Evolutionary conservation across 768 basidiomycete species (phyloP).

Genomic region (Lactarius evosmus): DNA sequence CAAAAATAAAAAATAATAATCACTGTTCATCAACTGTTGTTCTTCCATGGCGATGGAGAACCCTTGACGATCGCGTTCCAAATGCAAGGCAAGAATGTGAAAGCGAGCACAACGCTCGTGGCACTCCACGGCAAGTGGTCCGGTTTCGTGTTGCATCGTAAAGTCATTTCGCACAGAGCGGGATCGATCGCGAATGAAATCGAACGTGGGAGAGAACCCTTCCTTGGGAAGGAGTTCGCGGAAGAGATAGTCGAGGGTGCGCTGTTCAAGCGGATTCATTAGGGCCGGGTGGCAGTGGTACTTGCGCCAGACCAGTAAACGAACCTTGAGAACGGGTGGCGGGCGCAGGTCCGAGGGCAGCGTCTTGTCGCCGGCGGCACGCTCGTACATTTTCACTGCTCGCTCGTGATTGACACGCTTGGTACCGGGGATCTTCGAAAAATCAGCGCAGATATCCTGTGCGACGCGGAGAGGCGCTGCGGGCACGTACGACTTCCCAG

Average conservation of each 20-base stretch:
- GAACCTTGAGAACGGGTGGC: constrained; percentile 74
- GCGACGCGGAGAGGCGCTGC: constrained; percentile 7
- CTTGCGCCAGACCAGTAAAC: constrained; percentile 11
- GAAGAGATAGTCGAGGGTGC: constrained; percentile 91
- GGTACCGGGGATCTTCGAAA: constrained; percentile 69
- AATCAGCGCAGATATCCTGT: constrained; percentile 36
- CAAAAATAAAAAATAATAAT: constrained; percentile 14
- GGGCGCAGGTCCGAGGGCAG: constrained; percentile 91
- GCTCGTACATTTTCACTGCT: constrained; percentile 94
- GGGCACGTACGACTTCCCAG: constrained; percentile 72
- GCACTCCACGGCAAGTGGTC: constrained; percentile 76
- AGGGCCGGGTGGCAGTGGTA: neutral
- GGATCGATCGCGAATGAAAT: constrained; percentile 90
- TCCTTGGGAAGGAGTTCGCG: constrained; percentile 68
- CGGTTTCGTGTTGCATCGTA: constrained; percentile 84
- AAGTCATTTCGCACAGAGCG: constrained; percentile 91
- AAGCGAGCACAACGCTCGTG: constrained; percentile 93
- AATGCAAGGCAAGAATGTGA: constrained; percentile 81
- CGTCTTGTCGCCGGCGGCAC: constrained; percentile 89
- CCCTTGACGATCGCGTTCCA: constrained; percentile 49
- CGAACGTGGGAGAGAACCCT: constrained; percentile 67
- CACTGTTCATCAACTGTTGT: constrained; percentile 90
- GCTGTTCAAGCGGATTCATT: constrained; percentile 40
- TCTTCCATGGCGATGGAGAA: constrained; percentile 75
- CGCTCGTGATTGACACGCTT: constrained; percentile 79